Percentiles rank a stretch among this genome's conserved stretches.
Evolutionary conservation across 2,329 filamentous ascomycete species (phyloP).

Genomic region (Fusarium xyrophilum): DNA sequence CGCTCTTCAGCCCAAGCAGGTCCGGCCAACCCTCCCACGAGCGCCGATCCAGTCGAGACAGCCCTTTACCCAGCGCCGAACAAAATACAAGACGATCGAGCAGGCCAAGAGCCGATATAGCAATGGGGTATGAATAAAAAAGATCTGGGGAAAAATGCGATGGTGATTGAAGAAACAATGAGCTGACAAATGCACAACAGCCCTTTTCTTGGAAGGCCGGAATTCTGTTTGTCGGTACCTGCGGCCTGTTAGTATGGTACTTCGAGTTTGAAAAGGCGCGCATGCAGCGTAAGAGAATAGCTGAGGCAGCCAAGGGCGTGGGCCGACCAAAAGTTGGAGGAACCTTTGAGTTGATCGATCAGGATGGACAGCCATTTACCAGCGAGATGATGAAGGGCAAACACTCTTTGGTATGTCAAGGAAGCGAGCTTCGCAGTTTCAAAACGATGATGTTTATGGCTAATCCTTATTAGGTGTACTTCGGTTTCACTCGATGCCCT

Average conservation of each 20-base stretch:
- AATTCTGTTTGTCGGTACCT: slow-evolving; percentile 81
- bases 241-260: slow-evolving; percentile 81
- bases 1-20: slow-evolving; percentile 46
- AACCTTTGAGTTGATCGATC: slow-evolving; percentile 80
- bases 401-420: slow-evolving; percentile 72
- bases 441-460: background rate
- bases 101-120: slow-evolving; percentile 65
- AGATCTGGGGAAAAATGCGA: background rate
- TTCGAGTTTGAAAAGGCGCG: slow-evolving; percentile 93
- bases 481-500: slow-evolving; percentile 97
- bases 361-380: slow-evolving; percentile 79
- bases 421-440: background rate
- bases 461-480: slow-evolving; percentile 74
- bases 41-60: slow-evolving; percentile 45
- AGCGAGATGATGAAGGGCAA: slow-evolving; percentile 84
- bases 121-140: slow-evolving; percentile 56
- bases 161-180: background rate
- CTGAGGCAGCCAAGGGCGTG: slow-evolving; percentile 90
- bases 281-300: slow-evolving; percentile 86
- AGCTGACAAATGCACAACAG: slow-evolving; percentile 52
- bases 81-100: slow-evolving; percentile 61
- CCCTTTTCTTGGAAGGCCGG: slow-evolving; percentile 96
- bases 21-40: slow-evolving; percentile 46
- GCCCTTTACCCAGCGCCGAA: slow-evolving; percentile 49
- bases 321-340: slow-evolving; percentile 94